A percentile compares a stretch with the other conserved stretches of the same genome.
These are phyloP conservation scores for Komagataella pseudopastoris DNA, from an alignment of 805 yeast species.

Conservation along the genomic window DNA sequence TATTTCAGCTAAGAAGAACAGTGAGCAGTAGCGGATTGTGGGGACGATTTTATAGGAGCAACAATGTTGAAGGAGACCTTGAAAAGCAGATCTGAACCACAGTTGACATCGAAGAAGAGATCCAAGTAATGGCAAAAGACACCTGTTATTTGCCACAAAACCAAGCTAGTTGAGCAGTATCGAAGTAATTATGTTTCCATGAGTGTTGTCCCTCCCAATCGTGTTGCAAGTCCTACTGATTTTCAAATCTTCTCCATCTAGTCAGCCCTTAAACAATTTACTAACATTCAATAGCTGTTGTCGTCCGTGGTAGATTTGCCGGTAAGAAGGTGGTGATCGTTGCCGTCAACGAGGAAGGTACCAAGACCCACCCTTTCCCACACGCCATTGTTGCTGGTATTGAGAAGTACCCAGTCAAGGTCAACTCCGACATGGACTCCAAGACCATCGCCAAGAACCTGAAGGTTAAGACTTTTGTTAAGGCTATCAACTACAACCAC, in stretches of 20 bases:
- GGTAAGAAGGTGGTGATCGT: slow-evolving; percentile 99
- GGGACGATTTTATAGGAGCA: background rate
- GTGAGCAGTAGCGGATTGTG: background rate
- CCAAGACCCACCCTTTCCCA: slow-evolving; percentile 97
- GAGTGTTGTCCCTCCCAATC: background rate
- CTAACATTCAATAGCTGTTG: slow-evolving; percentile 61
- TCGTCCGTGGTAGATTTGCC: slow-evolving; percentile 99
- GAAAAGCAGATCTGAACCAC: background rate
- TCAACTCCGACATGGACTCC: slow-evolving; percentile 86
- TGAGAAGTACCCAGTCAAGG: slow-evolving; percentile 96
- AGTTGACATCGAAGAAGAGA: background rate
- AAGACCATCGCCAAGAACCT: slow-evolving; percentile 97
- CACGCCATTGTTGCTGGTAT: slow-evolving; percentile 99
- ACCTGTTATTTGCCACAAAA: background rate
- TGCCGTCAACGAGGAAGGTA: slow-evolving; percentile 96
- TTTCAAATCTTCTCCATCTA: background rate
- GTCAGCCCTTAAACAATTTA: slow-evolving; percentile 6
- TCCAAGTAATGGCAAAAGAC: background rate
- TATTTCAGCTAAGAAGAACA: background rate
- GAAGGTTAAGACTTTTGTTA: slow-evolving; percentile 97
- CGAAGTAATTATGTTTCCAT: too few species aligned
- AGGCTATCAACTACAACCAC: slow-evolving; percentile 99
- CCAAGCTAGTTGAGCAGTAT: background rate
- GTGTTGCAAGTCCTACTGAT: background rate
- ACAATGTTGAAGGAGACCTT: background rate